Evolutionary conservation across 768 basidiomycete genomes (phyloP).

Genomic region (Daedalea quercina): DNA sequence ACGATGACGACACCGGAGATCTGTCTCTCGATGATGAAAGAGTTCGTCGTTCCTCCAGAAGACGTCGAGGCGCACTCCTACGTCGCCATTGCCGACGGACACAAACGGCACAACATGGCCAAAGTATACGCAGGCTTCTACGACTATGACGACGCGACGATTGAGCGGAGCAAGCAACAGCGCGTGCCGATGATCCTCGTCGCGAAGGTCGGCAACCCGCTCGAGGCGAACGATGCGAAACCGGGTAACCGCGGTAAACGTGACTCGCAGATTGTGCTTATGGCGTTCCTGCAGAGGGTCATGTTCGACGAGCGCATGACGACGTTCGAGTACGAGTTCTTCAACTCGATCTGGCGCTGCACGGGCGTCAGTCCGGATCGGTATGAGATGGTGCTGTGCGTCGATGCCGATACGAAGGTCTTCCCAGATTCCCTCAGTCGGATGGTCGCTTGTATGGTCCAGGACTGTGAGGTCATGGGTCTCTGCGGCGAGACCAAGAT

Average conservation of each 20-base stretch:
- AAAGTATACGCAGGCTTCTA: slow-evolving; percentile 98
- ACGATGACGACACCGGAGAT: slow-evolving; percentile 89
- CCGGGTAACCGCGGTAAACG: slow-evolving; percentile 99
- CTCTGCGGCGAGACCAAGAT: slow-evolving; percentile 99
- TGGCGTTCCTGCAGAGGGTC: slow-evolving; percentile 97
- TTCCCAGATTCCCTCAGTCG: slow-evolving; percentile 97
- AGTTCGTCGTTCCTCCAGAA: slow-evolving; percentile 68
- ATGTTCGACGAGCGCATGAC: slow-evolving; percentile 99
- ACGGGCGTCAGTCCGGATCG: slow-evolving; percentile 95
- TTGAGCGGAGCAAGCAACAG: slow-evolving; percentile 91
- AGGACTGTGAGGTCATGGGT: slow-evolving; percentile 98
- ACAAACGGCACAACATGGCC: slow-evolving; percentile 99
- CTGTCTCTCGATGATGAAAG: slow-evolving; percentile 94
- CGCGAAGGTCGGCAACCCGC: slow-evolving; percentile 91
- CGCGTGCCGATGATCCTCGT: slow-evolving; percentile 94
- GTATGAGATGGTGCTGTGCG: slow-evolving; percentile 92
- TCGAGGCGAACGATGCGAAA: slow-evolving; percentile 83
- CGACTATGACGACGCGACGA: slow-evolving; percentile 85
- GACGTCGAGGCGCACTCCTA: slow-evolving; percentile 95
- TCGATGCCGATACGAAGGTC: slow-evolving; percentile 97
- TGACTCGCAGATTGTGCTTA: slow-evolving; percentile 95
- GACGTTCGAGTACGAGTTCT: slow-evolving; percentile 99
- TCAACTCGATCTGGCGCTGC: slow-evolving; percentile 94
- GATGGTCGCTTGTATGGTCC: slow-evolving; percentile 95
- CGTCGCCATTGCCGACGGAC: slow-evolving; percentile 98